Evolutionary conservation across 2,329 filamentous ascomycete species (phyloP), one percentile per base, ranked within the genome.

Genomic region (Cladophialophora chaetospira): DNA sequence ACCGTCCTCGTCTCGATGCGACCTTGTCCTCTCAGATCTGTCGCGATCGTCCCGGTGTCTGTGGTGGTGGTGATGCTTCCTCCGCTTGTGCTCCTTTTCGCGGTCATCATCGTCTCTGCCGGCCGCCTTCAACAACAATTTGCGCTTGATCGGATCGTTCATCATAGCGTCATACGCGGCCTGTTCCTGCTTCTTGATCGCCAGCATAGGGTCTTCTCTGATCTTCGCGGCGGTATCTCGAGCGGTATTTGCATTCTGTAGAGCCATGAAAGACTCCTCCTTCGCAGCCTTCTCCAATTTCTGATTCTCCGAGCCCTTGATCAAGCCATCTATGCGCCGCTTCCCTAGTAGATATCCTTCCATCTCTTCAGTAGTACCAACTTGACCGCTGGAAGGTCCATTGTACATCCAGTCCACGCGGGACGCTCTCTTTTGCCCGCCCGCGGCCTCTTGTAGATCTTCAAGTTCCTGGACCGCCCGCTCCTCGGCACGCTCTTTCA

Each of bases 331-430:
- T 70, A 99, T 93, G 57, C 92, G 83, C 57, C 94, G 82, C 78
- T 97, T 97, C 50, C 94, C 94, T 11, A 99, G 79, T 1, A 99
- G 75, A 71, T 96, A 99, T 3, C 89, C 91, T 70, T 99, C 94
- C 76, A 90, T 91, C 74, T 97, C 94, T 72, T 97, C 93, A 0
- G 75, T 85, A 35, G 84, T 89, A 26, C 88, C 88, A n/a, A 79
- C 78, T 68, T 89, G 87, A 31, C 90, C 89, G 55, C 80, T 82
- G 47, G 87, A 88, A 5, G 94, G 91, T 1, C 93, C 93, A 66
- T 88, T 85, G 74, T 99, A 99, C 91, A 99, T 97, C 90, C 94
- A 99, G 68, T 97, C 94, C 23, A 99, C 93, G 31, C 91, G 86
- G 66, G 93, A 87, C 26, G 88, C 77, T 51, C 88, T 82, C 69